Conservation (phyloP, 129 eudicot genomes). For the Flaveria bidentis region DNA sequence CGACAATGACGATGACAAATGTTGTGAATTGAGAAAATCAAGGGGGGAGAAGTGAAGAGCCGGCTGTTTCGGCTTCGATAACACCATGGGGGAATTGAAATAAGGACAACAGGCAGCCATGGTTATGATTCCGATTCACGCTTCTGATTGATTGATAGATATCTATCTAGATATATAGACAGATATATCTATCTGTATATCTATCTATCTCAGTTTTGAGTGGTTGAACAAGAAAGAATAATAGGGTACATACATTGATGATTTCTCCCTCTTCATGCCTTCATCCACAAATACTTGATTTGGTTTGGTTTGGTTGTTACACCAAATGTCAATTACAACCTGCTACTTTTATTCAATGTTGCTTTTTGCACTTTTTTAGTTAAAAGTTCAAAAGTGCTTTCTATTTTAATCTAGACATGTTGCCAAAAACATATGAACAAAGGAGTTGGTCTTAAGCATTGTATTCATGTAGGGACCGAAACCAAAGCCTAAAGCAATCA, state of each 20-base stretch:
- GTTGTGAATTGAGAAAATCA: constrained; percentile 32
- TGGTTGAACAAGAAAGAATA: neutral
- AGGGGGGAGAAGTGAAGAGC: constrained; percentile 12
- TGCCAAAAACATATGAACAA: too few species aligned
- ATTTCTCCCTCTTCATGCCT: neutral
- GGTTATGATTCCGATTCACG: too few species aligned
- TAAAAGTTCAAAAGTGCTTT: too few species aligned
- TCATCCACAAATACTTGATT: neutral
- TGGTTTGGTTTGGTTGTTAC: neutral
- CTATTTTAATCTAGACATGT: too few species aligned
- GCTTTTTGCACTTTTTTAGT: too few species aligned
- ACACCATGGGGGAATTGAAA: constrained; percentile 25
- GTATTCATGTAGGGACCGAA: too few species aligned
- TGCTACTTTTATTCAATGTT: neutral
- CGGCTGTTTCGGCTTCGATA: constrained; percentile 36
- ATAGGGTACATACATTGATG: neutral
- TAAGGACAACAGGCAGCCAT: constrained; percentile 18
- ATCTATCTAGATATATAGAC: too few species aligned
- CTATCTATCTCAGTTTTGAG: neutral
- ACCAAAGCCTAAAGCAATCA: too few species aligned
- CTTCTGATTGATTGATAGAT: neutral
- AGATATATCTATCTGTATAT: neutral
- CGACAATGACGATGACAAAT: constrained; percentile 18
- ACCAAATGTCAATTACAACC: neutral
- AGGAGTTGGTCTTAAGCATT: too few species aligned